Conservation (phyloP, 1,139 yeast genomes). For the Pichia sp. region DNA sequence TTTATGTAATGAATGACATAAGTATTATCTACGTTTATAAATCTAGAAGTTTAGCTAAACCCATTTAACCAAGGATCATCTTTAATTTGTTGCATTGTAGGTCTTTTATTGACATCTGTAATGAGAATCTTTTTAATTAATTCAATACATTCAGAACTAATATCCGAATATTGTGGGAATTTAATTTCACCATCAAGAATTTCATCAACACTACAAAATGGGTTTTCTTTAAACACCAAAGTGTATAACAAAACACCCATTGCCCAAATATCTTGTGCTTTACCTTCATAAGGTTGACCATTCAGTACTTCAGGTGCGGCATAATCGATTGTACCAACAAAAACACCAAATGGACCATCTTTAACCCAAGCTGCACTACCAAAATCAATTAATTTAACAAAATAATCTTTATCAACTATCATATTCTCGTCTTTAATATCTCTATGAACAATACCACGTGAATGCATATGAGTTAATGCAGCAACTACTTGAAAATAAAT, state of each 20-base stretch:
- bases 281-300: slow-evolving; percentile 86
- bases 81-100: slow-evolving; percentile 63
- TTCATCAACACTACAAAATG: slow-evolving; percentile 91
- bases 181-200: slow-evolving; percentile 86
- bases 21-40: not conserved
- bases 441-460: slow-evolving; percentile 83
- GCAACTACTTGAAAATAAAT: slow-evolving; percentile 76
- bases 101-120: slow-evolving; percentile 59
- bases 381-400: slow-evolving; percentile 83
- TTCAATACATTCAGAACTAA: slow-evolving; percentile 52
- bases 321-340: slow-evolving; percentile 94
- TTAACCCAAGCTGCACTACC: slow-evolving; percentile 89
- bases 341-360: slow-evolving; percentile 94
- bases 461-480: slow-evolving; percentile 76
- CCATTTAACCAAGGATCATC: slow-evolving; percentile 59
- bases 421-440: slow-evolving; percentile 95
- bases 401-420: slow-evolving; percentile 72
- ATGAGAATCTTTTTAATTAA: slow-evolving; percentile 61
- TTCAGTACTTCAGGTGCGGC: slow-evolving; percentile 94
- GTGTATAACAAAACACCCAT: slow-evolving; percentile 86
- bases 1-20: too few species aligned
- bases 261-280: slow-evolving; percentile 96
- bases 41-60: slow-evolving; percentile 7
- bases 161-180: slow-evolving; percentile 54
- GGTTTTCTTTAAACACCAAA: slow-evolving; percentile 87